A percentile compares a stretch with the other conserved stretches of the same genome.
phyloP scores from a whole-genome alignment of 2,329 filamentous ascomycete genomes.

The Epichloe sibirici region DNA sequence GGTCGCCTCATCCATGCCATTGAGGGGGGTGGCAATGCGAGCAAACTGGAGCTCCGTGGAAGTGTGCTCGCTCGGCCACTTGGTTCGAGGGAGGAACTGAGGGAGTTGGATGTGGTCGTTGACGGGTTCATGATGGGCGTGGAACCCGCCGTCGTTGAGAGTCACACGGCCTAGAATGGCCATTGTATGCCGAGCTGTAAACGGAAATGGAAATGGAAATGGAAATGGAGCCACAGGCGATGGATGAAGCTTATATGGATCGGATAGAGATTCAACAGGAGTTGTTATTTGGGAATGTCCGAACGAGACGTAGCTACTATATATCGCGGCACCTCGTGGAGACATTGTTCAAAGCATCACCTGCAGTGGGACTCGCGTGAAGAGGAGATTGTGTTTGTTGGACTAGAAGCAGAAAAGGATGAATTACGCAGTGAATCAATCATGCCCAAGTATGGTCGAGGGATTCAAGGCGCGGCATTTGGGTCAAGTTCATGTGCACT shows the following conservation, averaged over 20 bases:
- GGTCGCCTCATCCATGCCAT: not conserved
- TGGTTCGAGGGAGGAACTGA: constrained; percentile 9
- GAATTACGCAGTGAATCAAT: no score
- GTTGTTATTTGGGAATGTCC: not conserved
- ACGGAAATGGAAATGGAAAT: not conserved
- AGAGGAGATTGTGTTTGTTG: not conserved
- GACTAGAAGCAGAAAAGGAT: no score
- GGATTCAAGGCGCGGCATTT: no score
- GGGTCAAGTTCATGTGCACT: no score
- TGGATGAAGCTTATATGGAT: no score
- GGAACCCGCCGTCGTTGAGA: not conserved
- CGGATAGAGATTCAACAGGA: no score
- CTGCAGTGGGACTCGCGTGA: not conserved
- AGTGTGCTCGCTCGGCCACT: constrained; percentile 4
- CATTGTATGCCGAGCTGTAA: not conserved
- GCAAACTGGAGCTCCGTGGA: not conserved
- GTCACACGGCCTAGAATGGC: constrained; percentile 3
- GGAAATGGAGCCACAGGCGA: no score
- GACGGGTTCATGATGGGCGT: not conserved
- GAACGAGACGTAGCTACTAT: not conserved
- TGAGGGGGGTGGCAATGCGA: constrained; percentile 1
- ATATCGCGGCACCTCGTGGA: not conserved
- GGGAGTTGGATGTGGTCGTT: constrained; percentile 9
- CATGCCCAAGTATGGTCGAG: no score
- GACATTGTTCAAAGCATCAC: not conserved